Base-by-base conservation (phyloP, 805 yeast species). In the Ogataea chonburiensis region DNA sequence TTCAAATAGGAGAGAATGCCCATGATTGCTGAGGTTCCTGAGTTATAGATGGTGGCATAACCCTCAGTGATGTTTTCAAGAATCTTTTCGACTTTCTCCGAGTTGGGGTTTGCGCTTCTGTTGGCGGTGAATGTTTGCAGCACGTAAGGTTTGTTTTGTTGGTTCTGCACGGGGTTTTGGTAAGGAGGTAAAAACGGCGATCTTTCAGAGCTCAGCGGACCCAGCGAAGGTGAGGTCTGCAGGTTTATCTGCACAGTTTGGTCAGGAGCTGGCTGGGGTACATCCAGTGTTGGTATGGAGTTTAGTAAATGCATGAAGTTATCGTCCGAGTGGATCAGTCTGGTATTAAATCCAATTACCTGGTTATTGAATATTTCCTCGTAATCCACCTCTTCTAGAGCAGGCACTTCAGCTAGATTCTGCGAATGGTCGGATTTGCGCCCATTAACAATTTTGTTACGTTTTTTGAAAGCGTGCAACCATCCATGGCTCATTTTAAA, bases 11-110 rank as follows among this genome's bases (percentile, higher is more conserved):
- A 70, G 42, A 74, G 50, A 12, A 69, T 63, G 1, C 76, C 79
- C 64, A 61, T 65, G 28, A 72, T 70, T 0, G 80, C 77, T 17
- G 72, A 60, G 5, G 76, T 60, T 1, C 80, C 79, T 1, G 77
- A 70, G 28, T 66, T 66, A 41, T 75, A 75, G 2, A 69, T 61
- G 0, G 73, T 68, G 0, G 68, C 75, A 46, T 67, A 52, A 3
- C 71, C 70, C 21, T 67, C 67, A 1, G 74, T 64, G 28, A 73
- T 63, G 22, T 64, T 61, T 27, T 63, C 67, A 13, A 75, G 50
- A n/a, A 67, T 66, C 35, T 59, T 62, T 47, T 75, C 79, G 13
- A 68, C 71, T 25, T 66, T 60, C 37, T 63, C 69, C 11, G 75
- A 63, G 44, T 68, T 73, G 4, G 75, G 75, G 46, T 73, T 75